A percentile compares a stretch with the other conserved stretches of the same genome.
These are phyloP conservation scores for Trichosphaerium sp. DNA, from an alignment of 78 protist species.

Conservation along the genomic window DNA sequence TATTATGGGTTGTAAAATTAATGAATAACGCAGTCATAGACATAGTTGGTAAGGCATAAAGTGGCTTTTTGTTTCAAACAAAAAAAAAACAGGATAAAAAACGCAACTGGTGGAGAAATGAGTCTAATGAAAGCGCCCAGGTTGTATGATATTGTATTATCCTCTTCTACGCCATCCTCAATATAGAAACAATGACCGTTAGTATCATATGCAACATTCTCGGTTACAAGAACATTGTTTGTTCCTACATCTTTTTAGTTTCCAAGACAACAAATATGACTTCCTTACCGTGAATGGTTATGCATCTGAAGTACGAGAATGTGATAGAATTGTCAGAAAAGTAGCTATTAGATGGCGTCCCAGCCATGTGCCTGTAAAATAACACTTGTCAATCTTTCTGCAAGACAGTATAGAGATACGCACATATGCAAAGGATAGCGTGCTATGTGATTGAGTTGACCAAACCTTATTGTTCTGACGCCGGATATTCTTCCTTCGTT, in stretches of 20 bases:
- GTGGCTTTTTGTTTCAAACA: no score
- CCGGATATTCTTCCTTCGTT: constrained; percentile 40
- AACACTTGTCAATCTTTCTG: background rate
- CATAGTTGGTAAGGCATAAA: no score
- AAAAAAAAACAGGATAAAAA: no score
- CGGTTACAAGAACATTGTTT: background rate
- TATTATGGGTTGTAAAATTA: no score
- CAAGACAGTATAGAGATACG: constrained; percentile 7
- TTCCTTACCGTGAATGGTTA: constrained; percentile 58
- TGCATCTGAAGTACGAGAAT: no score
- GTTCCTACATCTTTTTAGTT: no score
- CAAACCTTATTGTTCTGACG: constrained; percentile 33
- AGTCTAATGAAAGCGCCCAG: constrained; percentile 44
- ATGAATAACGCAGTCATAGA: no score
- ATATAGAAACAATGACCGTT: constrained; percentile 54
- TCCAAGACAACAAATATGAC: no score
- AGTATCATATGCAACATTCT: constrained; percentile 47
- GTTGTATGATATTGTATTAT: constrained; percentile 36
- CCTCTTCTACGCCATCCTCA: constrained; percentile 62
- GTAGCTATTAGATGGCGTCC: constrained; percentile 18
- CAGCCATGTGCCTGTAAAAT: constrained; percentile 19
- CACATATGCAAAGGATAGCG: constrained; percentile 66
- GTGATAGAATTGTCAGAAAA: constrained; percentile 31
- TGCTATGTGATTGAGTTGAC: constrained; percentile 45
- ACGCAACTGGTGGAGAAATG: constrained; percentile 39